Base-by-base conservation (phyloP, 1,284 basidiomycete genomes). In the Kwoniella shivajii region DNA sequence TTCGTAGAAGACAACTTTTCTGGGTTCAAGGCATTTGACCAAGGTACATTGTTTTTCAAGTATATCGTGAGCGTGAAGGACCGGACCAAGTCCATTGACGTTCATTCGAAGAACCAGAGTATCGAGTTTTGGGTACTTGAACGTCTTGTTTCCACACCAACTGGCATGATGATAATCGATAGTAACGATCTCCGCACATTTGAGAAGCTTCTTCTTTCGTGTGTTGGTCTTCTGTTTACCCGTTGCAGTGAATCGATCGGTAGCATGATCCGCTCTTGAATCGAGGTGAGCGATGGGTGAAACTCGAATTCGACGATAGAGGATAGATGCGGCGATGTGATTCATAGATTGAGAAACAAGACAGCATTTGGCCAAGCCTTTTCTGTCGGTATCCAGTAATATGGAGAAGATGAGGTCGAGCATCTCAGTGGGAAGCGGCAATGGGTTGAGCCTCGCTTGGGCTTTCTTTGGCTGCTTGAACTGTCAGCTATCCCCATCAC, bases 111-210 rank as follows among this genome's bases (percentile, higher is more conserved):
- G 36, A 16, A 37, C 36, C 16, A 37, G 14, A 16, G 36, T 37
- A 30, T 46, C n/a, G 38, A 50, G 48, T 14, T 51, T 43, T 4
- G 50, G 50, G 37, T 51, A 51, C 27, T 51, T 51, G 41, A 51
- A 51, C 6, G 50, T 24, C 29, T 51, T 51, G 10, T 51, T 33
- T 6, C 39, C 39, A 26, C 50, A 51, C 50, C 50, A 51, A n/a
- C 29, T 43, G 9, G 50, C 39, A 36, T 51, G 50, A 30, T 51
- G 50, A 4, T 2, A 9, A 31, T 51, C 50, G 39, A 51, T 34
- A n/a, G 37, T 43, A 1, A 51, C 50, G 4, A 51, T 20, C 22
- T 51, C 30, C 24, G 50, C 50, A 13, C 14, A 24, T 24, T 36
- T 51, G 18, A 51, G 39, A 4, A 51, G 13, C 37, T 51, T 51